Conservation (phyloP, 164 flowering plant species). For the Amborella trichopoda region DNA sequence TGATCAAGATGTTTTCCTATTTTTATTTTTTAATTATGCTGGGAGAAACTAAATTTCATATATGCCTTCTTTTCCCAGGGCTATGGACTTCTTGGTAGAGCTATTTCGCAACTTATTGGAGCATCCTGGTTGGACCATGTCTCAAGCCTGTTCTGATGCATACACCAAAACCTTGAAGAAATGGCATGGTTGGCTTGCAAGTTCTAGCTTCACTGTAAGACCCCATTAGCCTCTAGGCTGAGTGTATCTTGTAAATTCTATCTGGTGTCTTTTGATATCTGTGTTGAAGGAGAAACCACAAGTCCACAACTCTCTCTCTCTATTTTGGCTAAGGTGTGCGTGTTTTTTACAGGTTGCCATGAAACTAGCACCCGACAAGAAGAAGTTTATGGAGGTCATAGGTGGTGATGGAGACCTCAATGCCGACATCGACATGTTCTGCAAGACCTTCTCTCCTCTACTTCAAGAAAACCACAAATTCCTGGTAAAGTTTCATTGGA, state of each 20-base stretch:
- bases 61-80: slow-evolving; percentile 41
- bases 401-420: slow-evolving; percentile 46
- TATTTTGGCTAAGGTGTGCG: neutral
- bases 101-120: slow-evolving; percentile 39
- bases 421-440: slow-evolving; percentile 67
- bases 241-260: neutral
- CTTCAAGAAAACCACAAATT: slow-evolving; percentile 81
- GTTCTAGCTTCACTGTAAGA: slow-evolving; percentile 28
- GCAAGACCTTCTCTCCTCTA: slow-evolving; percentile 47
- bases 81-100: slow-evolving; percentile 67
- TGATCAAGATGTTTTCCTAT: neutral
- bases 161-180: slow-evolving; percentile 79
- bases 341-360: slow-evolving; percentile 46
- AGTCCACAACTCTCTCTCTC: no score
- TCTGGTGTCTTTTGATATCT: no score
- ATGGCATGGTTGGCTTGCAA: slow-evolving; percentile 83
- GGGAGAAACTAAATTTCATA: no score
- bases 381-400: slow-evolving; percentile 79
- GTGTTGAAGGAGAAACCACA: no score
- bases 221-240: slow-evolving; percentile 2
- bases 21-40: neutral
- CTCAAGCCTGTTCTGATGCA: slow-evolving; percentile 70
- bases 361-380: slow-evolving; percentile 97
- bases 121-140: slow-evolving; percentile 53
- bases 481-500: slow-evolving; percentile 42